phyloP scores from a whole-genome alignment of 2,329 filamentous ascomycete species.

The Colletotrichum cuscutae region DNA sequence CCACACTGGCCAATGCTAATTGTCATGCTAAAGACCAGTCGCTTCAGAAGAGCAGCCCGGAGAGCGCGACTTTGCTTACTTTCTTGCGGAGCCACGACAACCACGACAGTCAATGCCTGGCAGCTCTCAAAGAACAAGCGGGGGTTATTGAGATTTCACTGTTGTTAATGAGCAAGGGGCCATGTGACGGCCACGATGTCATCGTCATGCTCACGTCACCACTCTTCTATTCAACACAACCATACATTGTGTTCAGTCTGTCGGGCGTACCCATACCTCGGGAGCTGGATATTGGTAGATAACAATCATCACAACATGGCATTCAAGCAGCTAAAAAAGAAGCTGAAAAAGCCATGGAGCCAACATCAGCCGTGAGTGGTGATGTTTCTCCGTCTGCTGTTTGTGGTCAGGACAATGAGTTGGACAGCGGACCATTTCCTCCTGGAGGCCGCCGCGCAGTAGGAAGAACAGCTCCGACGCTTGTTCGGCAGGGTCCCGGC shows the following conservation, averaged over 20 bases:
- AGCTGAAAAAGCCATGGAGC: neutral
- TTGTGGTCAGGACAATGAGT: neutral
- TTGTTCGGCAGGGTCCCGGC: neutral
- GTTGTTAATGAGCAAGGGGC: neutral
- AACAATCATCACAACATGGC: neutral
- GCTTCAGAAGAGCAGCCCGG: neutral
- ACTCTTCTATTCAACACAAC: neutral
- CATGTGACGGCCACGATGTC: neutral
- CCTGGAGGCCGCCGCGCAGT: neutral
- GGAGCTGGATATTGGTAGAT: neutral
- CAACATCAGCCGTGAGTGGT: neutral
- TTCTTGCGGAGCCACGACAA: neutral
- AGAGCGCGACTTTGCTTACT: neutral
- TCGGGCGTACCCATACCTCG: neutral
- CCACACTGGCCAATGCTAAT: neutral
- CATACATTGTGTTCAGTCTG: neutral
- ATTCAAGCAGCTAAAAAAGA: neutral
- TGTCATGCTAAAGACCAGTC: neutral
- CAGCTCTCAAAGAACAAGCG: neutral
- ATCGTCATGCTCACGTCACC: slow-evolving; percentile 6
- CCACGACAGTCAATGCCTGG: neutral
- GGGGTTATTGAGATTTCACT: neutral
- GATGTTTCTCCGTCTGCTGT: neutral
- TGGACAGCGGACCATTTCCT: neutral
- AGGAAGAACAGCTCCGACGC: neutral